Base-by-base conservation (phyloP, 1,284 basidiomycete species). In the Puccinia polysora region DNA sequence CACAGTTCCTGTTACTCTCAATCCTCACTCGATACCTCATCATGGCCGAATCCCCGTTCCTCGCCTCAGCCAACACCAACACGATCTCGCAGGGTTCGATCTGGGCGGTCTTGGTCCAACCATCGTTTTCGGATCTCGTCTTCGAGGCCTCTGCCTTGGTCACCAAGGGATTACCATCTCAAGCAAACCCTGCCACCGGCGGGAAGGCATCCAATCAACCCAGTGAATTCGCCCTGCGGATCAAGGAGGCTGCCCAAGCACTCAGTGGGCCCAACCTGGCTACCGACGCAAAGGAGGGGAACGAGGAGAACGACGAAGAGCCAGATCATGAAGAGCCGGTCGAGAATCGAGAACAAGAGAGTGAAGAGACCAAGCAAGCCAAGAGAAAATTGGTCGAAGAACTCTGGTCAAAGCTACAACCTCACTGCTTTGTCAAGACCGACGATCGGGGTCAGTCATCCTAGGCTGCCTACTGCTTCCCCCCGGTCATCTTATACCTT, bases 401-500 rank as follows among this genome's bases (percentile, higher is more conserved):
- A 55, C 14, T 72, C 34, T 72, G 69, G 59, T 53, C 47, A 7
- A 55, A 72, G 56, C 15, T 64, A 23, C 59, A 72, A 36, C 58
- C 50, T 20, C 50, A 47, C 56, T 72, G 69, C 59, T 72, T 72
- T 47, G 36, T n/a, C 18, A 64, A 38, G 56, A 45, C 50, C 36
- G 69, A 72, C 64, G 69, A 72, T 64, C 69, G 69, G 2, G 69
- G 69, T 72, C 20, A 12, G 59, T 36, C 28, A n/a, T 20, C 40
- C 45, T 36, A 2, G 7, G 28, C 45, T 6, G n/a, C 30, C 30
- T 14, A 14, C 32, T 45, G 14, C 32, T n/a, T 47, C 4, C 20
- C 8, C 18, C 30, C 40, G n/a, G n/a, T 28, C 30, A 30, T 28
- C 8, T 10, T 38, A 23, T n/a, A 56, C 0, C 40, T 40, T 20